Evolutionary conservation across 768 basidiomycete genomes (phyloP), one percentile per base, ranked within the genome.

Genomic region (Mycena crocata): DNA sequence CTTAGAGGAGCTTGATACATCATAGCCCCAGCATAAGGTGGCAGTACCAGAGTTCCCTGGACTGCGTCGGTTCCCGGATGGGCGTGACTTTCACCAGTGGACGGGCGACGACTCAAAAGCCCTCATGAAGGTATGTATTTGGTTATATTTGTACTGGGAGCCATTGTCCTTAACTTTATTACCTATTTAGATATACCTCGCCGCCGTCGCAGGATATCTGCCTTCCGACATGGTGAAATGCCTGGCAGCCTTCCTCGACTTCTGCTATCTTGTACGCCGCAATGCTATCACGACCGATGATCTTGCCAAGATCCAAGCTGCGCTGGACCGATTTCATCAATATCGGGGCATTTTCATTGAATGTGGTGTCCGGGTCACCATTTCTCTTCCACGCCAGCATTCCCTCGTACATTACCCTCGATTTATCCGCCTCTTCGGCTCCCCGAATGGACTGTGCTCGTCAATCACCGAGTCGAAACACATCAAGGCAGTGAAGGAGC

Each of bases 401-500:
- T 64, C 75, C 9, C 55, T 76, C 10, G 30, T 75, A 8, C 72
- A 73, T 24, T 74, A 73, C 37, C 31, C 39, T 10, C 37, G 45
- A 14, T 42, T 17, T 2, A 76, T 76, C 21, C 37, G 57, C 3
- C 63, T 64, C 3, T 77, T 74, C 63, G 75, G n/a, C n/a, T n/a
- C n/a, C n/a, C n/a, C n/a, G n/a, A n/a, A n/a, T n/a, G n/a, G n/a
- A n/a, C n/a, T n/a, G 73, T 82, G 79, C 37, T 79, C 73, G 0
- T 81, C 75, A 0, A 81, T 80, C 12, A 81, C 74, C 0, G 79
- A 82, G 32, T 72, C 70, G 0, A 77, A 75, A 23, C 80, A 79
- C 39, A 78, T 80, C 39, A 75, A 71, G 13, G 77, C 75, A 8
- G 76, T 82, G 4, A 82, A 81, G 49, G 60, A 78, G 32, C 80